Evolutionary conservation across 176 grass and related monocot genomes (phyloP), one percentile per base, ranked within the genome.

Genomic region (Alopecurus myosuroides): DNA sequence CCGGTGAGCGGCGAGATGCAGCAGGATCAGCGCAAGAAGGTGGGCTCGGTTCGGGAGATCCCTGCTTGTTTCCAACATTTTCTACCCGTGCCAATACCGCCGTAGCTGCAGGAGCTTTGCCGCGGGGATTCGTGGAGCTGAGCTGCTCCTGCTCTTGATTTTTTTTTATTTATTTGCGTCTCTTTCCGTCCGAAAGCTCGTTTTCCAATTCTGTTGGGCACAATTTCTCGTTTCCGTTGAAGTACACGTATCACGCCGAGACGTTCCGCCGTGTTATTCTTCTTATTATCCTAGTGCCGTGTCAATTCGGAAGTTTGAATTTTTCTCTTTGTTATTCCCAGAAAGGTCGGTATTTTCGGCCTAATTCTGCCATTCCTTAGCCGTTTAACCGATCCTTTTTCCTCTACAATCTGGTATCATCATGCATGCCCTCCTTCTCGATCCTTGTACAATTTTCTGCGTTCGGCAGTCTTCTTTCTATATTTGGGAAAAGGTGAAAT

Each of bases 11-110:
- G 46, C 71, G 85, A 85, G 89, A 98, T 98, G 93, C 93, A 98
- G 93, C 89, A 94, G 87, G 97, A 94, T 86, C 93, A 94, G 77
- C 89, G 84, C 49, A 98, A 96, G 87, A 95, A 98, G 97, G 97
- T 98, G 26, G 18, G 91, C 82, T 77, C 20, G 65, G 60, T 79
- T 90, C 46, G 67, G 14, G 49, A 74, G 36, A 70, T 88, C 83
- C 81, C 80, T 68, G 33, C 57, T 49, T 33, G 26, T 84, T 68
- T 81, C 20, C 12, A 70, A 9, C 81, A 61, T 88, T 78, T 53
- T 60, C 51, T 40, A 11, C 14, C 19, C 19, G 41, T 13, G 13
- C 37, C 7, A 62, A 63, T 89, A 52, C 46, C 15, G 19, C 17
- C 23, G 64, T 50, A 46, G 11, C 69, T 76, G n/a, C n/a, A n/a